Conservation (phyloP, 306 rosid species). For the Fagus sylvatica region DNA sequence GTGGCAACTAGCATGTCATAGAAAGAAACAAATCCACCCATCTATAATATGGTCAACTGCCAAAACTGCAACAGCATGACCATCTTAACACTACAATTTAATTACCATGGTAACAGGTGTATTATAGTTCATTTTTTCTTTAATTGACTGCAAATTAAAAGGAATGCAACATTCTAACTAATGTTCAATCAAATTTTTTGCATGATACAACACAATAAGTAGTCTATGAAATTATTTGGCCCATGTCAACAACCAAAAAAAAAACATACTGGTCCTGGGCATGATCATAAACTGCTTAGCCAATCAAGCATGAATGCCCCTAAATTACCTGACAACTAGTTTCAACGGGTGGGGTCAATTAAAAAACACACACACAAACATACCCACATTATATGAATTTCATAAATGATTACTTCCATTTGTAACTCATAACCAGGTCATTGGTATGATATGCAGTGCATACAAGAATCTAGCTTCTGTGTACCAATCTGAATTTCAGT, state of each 20-base stretch:
- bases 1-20: slow-evolving; percentile 1
- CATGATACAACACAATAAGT: no score
- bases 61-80: background rate
- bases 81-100: background rate
- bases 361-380: background rate
- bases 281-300: no score
- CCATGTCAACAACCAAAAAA: background rate
- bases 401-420: no score
- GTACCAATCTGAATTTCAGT: background rate
- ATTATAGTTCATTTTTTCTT: background rate
- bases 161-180: background rate
- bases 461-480: background rate
- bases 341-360: no score
- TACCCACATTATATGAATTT: background rate
- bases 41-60: background rate
- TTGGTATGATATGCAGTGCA: background rate
- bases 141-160: background rate
- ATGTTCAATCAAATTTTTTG: no score
- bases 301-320: no score
- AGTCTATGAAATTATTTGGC: background rate
- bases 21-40: background rate
- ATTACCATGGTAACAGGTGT: background rate
- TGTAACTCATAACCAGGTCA: no score
- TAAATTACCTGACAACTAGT: no score
- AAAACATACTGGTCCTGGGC: background rate